A percentile compares a stretch with the other conserved stretches of the same genome.
Conservation (phyloP, 2,329 filamentous ascomycete species). For the Penicillium brevicompactum region DNA sequence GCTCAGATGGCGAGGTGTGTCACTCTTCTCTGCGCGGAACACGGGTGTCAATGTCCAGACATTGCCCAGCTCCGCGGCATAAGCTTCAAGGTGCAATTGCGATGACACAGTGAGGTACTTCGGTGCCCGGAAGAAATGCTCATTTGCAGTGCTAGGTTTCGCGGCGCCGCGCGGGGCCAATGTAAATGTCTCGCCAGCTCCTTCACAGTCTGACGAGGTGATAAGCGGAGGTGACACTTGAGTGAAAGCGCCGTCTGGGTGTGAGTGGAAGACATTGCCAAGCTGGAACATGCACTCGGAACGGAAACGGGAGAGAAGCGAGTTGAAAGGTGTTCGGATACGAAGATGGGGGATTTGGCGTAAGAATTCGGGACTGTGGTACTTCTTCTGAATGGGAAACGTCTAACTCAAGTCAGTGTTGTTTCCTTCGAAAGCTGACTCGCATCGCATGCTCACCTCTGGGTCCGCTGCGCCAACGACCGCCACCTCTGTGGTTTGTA, state of each 20-base stretch:
- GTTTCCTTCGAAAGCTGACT: neutral
- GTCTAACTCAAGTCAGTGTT: slow-evolving; percentile 56
- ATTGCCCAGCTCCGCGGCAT: slow-evolving; percentile 82
- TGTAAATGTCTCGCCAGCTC: slow-evolving; percentile 89
- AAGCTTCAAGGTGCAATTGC: slow-evolving; percentile 90
- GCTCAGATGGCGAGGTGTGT: slow-evolving; percentile 89
- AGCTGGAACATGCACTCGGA: slow-evolving; percentile 76
- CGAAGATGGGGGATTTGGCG: slow-evolving; percentile 87
- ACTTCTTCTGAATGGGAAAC: slow-evolving; percentile 95
- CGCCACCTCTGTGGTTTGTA: slow-evolving; percentile 70
- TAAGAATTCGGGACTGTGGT: slow-evolving; percentile 85
- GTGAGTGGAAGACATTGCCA: slow-evolving; percentile 70
- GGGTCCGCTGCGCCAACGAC: slow-evolving; percentile 78
- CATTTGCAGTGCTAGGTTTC: slow-evolving; percentile 37
- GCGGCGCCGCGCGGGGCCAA: slow-evolving; percentile 54
- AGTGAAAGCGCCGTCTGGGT: slow-evolving; percentile 59
- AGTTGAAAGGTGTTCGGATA: slow-evolving; percentile 76
- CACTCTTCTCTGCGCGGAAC: slow-evolving; percentile 89
- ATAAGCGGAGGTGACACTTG: slow-evolving; percentile 90
- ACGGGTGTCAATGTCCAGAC: slow-evolving; percentile 95
- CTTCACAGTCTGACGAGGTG: slow-evolving; percentile 96
- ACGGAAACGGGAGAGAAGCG: slow-evolving; percentile 76
- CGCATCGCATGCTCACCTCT: slow-evolving; percentile 59
- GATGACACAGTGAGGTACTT: slow-evolving; percentile 96
- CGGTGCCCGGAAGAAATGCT: slow-evolving; percentile 76